Conservation (phyloP, 352 stramenopile genomes). For the Poterioochromonas sp. region DNA sequence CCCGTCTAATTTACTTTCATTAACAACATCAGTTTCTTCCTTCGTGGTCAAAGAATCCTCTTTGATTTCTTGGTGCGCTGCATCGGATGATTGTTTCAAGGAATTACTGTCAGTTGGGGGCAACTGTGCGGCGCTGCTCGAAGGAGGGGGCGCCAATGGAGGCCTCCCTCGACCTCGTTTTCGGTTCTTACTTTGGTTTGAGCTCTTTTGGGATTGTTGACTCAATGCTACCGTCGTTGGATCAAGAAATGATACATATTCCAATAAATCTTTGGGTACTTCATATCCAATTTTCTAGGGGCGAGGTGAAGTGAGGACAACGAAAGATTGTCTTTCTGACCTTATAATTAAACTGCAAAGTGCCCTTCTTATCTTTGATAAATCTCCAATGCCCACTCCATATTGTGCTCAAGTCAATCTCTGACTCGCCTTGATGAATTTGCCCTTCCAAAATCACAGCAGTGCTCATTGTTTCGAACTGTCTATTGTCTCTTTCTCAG, state of each 20-base stretch:
- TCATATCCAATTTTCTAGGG: neutral
- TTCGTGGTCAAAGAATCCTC: too few relatives aligned
- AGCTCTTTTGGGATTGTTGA: neutral
- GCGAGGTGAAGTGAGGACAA: neutral
- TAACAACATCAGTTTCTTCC: neutral
- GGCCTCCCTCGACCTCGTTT: neutral
- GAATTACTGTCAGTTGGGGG: too few relatives aligned
- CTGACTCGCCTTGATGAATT: neutral
- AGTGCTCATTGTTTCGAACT: neutral
- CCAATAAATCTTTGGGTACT: neutral
- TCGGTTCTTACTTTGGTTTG: too few relatives aligned
- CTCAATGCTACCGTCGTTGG: neutral
- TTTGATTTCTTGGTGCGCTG: neutral
- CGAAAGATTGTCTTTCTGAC: neutral
- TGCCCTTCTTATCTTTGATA: conserved; percentile 11
- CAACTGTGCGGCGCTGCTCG: neutral
- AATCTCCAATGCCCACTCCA: neutral
- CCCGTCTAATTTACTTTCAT: neutral
- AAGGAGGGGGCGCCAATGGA: neutral
- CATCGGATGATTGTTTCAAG: too few relatives aligned
- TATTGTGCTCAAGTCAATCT: neutral
- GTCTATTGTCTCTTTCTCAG: too few relatives aligned
- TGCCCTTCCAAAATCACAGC: neutral
- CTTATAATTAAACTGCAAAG: neutral
- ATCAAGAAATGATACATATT: conserved; percentile 11